phyloP scores from a whole-genome alignment of 257 asterid species.

The Schizonepeta tenuifolia region DNA sequence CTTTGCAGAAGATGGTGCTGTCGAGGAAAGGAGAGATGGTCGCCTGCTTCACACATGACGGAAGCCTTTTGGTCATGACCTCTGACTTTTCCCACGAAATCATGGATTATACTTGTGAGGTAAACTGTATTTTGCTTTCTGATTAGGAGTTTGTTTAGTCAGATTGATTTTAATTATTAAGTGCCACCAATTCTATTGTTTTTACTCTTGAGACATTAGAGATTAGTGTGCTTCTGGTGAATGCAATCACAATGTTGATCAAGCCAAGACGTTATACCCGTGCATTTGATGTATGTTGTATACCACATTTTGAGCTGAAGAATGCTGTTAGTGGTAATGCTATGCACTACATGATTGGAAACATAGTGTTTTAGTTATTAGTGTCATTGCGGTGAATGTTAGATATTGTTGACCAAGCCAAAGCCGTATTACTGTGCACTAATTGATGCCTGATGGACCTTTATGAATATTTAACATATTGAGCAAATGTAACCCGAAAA shows the following conservation, averaged over 20 bases:
- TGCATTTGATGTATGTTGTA: neutral
- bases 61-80: conserved; percentile 83
- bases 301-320: conserved; percentile 1
- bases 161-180: neutral
- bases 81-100: conserved; percentile 74
- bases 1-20: conserved; percentile 89
- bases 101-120: conserved; percentile 86
- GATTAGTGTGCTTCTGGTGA: conserved; percentile 13
- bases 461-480: too few relatives aligned
- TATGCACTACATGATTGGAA: conserved; percentile 3
- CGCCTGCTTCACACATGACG: conserved; percentile 87
- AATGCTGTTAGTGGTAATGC: neutral
- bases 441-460: too few relatives aligned
- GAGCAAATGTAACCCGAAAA: too few relatives aligned
- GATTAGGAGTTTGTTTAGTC: conserved; percentile 12
- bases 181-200: neutral
- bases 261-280: neutral
- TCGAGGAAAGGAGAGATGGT: conserved; percentile 83
- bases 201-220: conserved; percentile 6
- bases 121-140: conserved; percentile 35
- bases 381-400: too few relatives aligned
- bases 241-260: conserved; percentile 18
- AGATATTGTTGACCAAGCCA: too few relatives aligned
- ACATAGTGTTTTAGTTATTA: neutral
- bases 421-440: too few relatives aligned